Evolutionary conservation across 164 flowering plant species (phyloP), one percentile per base, ranked within the genome.

Genomic region (Chloranthus sessilifolius): DNA sequence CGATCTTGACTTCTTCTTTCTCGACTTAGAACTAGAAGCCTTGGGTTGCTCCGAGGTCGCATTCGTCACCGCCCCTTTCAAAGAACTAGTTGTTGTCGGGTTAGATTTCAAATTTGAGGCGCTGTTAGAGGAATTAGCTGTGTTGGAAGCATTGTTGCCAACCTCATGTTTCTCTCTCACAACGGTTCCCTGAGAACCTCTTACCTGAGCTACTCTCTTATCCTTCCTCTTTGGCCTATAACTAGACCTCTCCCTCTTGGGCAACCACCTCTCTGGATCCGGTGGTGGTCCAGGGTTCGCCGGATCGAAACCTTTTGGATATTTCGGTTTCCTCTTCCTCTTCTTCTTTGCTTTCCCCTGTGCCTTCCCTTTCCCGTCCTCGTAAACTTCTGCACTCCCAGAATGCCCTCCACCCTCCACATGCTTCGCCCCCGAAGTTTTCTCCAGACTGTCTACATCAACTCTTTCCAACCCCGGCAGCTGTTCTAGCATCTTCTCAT

Each of bases 251-350:
- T 92, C 99, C 62, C 89, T 72, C 75, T 70, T 83, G 1, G 99
- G 97, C 28, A 92, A 72, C 99, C 99, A 92, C 52, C 99, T 71
- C 54, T 88, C 97, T 28, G 91, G 99, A 63, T 92, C 99, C 1
- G 99, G 99, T 10, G 91, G 88, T 16, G 98, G 95, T 10, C 95
- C 95, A 0, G 99, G 99, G 57, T 88, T 84, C 26, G 94, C 82
- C 4, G 91, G 95, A 58, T 92, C 99, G 28, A 82, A 86, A 1
- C 96, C 95, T 66, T 88, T 92, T 0, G 99, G 99, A 43, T 92
- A 88, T 66, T 47, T 86, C 12, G 99, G 99, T 71, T 92, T 88
- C 67, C 95, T 80, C 85, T 92, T 92, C 49, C 99, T 77, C 74
- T 88, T 88, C 67, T 79, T 91, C 82, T 76, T 92, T 11, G 75